Base-by-base conservation (phyloP, 2,329 filamentous ascomycete genomes). In the Ceratocystis alfenasii region DNA sequence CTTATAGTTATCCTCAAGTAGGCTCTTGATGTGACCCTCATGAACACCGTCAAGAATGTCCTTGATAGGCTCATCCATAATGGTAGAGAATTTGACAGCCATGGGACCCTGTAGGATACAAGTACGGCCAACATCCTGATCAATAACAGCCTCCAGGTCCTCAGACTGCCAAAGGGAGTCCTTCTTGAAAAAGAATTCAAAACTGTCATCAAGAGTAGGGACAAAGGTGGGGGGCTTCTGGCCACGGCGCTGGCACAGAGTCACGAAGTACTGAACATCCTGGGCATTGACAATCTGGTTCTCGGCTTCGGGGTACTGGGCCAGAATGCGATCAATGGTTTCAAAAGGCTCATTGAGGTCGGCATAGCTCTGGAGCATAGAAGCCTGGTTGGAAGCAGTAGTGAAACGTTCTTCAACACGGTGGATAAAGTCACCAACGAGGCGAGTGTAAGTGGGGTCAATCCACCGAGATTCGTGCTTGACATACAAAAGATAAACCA, bases 151-250 rank as follows among this genome's bases (percentile, higher is more conserved):
- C 72, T 95, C 93, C 10, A 99, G 81, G 73, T 99, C 94, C 77
- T 99, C 94, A 0, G 94, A 97, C 78, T 99, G 94, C 94, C 94
- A 99, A 6, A 99, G 83, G 1, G 94, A 99, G 76, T 99, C 94
- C 80, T 99, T 99, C 86, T 99, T 99, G 87, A 99, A 99, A 80
- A 90, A 99, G 78, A 95, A 96, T 74, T 99, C 94, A 70, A 99
- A 99, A 74, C 93, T 96, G 69, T 95, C 91, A 72, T 99, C 94
- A 25, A 99, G 82, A n/a, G 88, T 82, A 4, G 94, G 94, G 36
- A 99, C 92, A 74, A 99, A 99, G 0, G 93, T 94, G 33, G 95
- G 89, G 1, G 94, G 94, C 82, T 99, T 99, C 80, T 99, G 94
- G 50, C 87, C 88, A 61, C 88, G 89, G 46, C 91, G 87, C 78